phyloP scores from a whole-genome alignment of 2,329 filamentous ascomycete species.

The Penicillium sp. region DNA sequence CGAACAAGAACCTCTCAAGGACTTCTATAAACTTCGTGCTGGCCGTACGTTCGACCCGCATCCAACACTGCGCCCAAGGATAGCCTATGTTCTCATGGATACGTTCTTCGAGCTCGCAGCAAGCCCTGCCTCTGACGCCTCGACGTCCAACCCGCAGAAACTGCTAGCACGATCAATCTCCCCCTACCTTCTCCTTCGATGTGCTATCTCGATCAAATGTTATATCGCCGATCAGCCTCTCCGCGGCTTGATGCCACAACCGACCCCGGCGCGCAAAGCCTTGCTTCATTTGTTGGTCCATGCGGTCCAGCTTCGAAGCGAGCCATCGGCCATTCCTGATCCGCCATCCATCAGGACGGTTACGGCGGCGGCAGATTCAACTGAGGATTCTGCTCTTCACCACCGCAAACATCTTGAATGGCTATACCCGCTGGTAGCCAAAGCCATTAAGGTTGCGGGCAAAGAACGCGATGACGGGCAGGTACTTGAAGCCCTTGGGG shows the following conservation, averaged over 20 bases:
- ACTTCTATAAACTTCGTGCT: slow-evolving; percentile 67
- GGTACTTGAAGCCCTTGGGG: slow-evolving; percentile 56
- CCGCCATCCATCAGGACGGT: slow-evolving; percentile 26
- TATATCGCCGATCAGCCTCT: slow-evolving; percentile 93
- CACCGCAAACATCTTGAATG: slow-evolving; percentile 75
- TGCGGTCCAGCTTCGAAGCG: slow-evolving; percentile 70
- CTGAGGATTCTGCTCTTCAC: slow-evolving; percentile 53
- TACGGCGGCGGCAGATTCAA: slow-evolving; percentile 36
- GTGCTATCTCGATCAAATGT: slow-evolving; percentile 76
- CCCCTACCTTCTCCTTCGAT: slow-evolving; percentile 80
- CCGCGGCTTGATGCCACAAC: slow-evolving; percentile 85
- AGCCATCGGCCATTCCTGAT: slow-evolving; percentile 69
- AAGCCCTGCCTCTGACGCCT: slow-evolving; percentile 48
- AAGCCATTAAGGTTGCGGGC: slow-evolving; percentile 43
- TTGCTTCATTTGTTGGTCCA: slow-evolving; percentile 71
- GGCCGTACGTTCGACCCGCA: slow-evolving; percentile 73
- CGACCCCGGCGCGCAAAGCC: slow-evolving; percentile 77
- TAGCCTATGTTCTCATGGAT: slow-evolving; percentile 80
- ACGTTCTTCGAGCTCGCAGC: slow-evolving; percentile 75
- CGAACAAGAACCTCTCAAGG: slow-evolving; percentile 59
- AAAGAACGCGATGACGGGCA: slow-evolving; percentile 44
- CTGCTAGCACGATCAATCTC: slow-evolving; percentile 75
- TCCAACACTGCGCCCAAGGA: slow-evolving; percentile 68
- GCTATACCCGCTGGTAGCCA: slow-evolving; percentile 72
- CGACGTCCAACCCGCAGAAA: slow-evolving; percentile 47